Base-by-base conservation (phyloP, 176 grass and related monocot species). In the Secale cereale region DNA sequence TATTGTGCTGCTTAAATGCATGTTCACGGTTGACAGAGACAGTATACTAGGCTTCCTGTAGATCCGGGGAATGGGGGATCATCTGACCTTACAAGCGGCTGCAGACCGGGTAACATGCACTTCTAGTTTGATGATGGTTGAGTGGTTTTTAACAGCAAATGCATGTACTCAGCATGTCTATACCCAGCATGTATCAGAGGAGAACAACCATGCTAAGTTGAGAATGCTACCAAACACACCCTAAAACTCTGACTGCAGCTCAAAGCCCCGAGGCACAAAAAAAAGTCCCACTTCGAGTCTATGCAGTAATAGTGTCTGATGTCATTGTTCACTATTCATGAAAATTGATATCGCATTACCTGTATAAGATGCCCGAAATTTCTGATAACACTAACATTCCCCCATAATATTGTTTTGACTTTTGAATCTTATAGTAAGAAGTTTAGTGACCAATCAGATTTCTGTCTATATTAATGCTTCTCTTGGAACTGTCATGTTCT, bases 11-110 rank as follows among this genome's bases (percentile, higher is more conserved):
- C 78, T 66, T 74, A 48, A 48, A 50, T 74, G 27, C 16, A 59
- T 87, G 33, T 26, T 78, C 10, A 77, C 17, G 14, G 41, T 86
- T 27, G 8, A 62, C 9, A 77, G 79, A 76, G 54, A 63, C 17
- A 33, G 6, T 70, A 2, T 16, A 63, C 71, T 79, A 57, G 25
- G 50, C 82, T 65, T 73, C 26, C 33, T 87, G 79, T 81, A 99
- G 94, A 81, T 92, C 91, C 56, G 94, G 97, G 66, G 94, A 96
- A 96, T 96, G 94, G 93, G 97, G 25, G 97, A 99, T 84, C 93
- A 99, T 91, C 63, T 96, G 52, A 99, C 94, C 65, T 72, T 99
- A 79, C 97, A 99, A 89, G 94, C 94, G 10, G 90, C 91, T 59
- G 97, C 97, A 81, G 97, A 99, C 61, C 76, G 86, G 86, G 97